Evolutionary conservation across 2,329 filamentous ascomycete species (phyloP).

Genomic region (Aschersonia sp.): DNA sequence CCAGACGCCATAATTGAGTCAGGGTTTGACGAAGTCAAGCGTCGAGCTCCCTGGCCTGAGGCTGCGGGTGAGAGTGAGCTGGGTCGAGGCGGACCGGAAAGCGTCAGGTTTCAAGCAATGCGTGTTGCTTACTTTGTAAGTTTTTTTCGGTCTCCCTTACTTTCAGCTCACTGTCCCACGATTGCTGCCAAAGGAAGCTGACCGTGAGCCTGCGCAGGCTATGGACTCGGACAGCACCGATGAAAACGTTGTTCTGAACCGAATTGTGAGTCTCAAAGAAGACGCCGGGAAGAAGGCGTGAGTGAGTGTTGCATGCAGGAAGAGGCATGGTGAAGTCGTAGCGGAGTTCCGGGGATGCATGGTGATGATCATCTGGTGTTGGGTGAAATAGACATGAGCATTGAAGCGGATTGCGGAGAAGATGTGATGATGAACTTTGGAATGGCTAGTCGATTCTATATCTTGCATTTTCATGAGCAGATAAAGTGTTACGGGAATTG

Average conservation of each 20-base stretch:
- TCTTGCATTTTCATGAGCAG: too few species aligned
- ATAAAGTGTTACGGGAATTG: too few species aligned
- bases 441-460: too few species aligned
- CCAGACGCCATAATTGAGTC: constrained; percentile 66
- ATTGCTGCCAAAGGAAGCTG: not conserved
- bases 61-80: constrained; percentile 55
- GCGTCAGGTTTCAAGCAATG: constrained; percentile 82
- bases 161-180: not conserved
- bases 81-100: constrained; percentile 51
- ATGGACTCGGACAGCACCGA: constrained; percentile 67
- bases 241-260: constrained; percentile 75
- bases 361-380: too few species aligned
- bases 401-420: too few species aligned
- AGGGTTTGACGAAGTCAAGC: constrained; percentile 65
- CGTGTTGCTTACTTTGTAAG: constrained; percentile 70
- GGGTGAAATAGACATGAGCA: too few species aligned
- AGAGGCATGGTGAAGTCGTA: not conserved
- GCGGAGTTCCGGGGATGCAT: not conserved
- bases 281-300: constrained; percentile 51
- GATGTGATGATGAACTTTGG: too few species aligned
- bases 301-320: not conserved
- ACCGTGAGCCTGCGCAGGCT: constrained; percentile 23
- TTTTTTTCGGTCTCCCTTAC: constrained; percentile 4
- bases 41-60: constrained; percentile 68
- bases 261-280: constrained; percentile 86